Base-by-base conservation (phyloP, 495 filamentous ascomycete species). In the Trichoderma asperelloides region DNA sequence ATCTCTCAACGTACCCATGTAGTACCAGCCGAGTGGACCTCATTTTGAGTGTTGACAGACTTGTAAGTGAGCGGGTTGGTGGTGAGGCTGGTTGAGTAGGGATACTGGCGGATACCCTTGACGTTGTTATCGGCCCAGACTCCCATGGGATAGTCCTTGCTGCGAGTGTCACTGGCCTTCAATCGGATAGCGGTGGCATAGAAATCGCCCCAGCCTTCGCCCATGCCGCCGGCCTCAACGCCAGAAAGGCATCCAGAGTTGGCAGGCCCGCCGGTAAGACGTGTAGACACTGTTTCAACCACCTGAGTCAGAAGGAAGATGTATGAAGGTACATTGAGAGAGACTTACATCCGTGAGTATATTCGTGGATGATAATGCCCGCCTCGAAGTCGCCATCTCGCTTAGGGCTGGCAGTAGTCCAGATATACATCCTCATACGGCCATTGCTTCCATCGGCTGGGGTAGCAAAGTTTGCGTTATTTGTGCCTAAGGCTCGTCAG, bases 181-280 rank as follows among this genome's bases (percentile, higher is more conserved):
- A 84, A 72, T 60, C 81, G 78, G 70, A 84, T 80, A 23, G 81
- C 80, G 0, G 79, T 81, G 8, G 79, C 80, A 71, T 79, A 79
- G 75, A 82, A 84, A 70, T 85, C 83, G 30, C 79, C 74, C 83
- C 83, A 85, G 51, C 83, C 83, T 67, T 85, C 83, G 43, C 83
- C 82, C 82, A 85, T 82, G 63, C 83, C 81, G 30, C 81, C 79
- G 2, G 78, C 72, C 69, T 85, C 82, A 15, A 73, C 68, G 2
- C 71, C 70, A 49, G 70, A 72, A 51, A 85, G 74, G 67, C 82
- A 85, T 72, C 74, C 75, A 28, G 78, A 71, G 73, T 81, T 84
- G 28, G 75, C 71, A 0, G 83, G 82, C 9, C 83, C 83, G 40
- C 83, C 83, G n/a, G 83, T 85, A 12, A 85, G 79, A n/a, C 83